These are phyloP conservation scores for Histomonas meleagridis DNA, from an alignment of 208 protist genomes.

Conservation along the genomic window DNA sequence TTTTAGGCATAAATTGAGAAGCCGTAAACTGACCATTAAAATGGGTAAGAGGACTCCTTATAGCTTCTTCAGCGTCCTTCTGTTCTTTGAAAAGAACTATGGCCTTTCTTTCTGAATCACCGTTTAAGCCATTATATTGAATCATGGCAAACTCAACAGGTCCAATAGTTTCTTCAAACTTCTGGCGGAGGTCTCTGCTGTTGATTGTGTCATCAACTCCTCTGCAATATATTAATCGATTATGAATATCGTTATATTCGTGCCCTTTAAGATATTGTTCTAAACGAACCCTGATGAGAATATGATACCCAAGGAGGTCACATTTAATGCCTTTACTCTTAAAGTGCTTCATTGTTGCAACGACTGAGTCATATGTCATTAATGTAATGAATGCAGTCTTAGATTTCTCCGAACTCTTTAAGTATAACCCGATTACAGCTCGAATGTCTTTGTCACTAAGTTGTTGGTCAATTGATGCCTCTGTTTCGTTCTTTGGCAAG, in stretches of 20 bases:
- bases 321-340: background rate
- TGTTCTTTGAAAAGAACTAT: background rate
- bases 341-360: background rate
- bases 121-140: background rate
- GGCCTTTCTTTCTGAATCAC: background rate
- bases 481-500: background rate
- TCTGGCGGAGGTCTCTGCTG: background rate
- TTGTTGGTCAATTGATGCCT: background rate
- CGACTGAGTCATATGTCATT: background rate
- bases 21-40: background rate
- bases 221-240: background rate
- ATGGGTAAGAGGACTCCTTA: background rate
- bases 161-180: background rate
- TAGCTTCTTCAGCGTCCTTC: background rate
- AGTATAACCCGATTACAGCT: background rate
- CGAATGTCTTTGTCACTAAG: background rate
- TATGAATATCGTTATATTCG: background rate
- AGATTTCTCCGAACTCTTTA: background rate
- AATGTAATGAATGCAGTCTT: background rate
- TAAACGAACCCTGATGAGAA: background rate
- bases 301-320: background rate
- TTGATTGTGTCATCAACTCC: background rate
- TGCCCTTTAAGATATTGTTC: no score
- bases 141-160: background rate
- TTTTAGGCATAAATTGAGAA: background rate